Base-by-base conservation (phyloP, 352 stramenopile species). In the Globisporangium alternatum region DNA sequence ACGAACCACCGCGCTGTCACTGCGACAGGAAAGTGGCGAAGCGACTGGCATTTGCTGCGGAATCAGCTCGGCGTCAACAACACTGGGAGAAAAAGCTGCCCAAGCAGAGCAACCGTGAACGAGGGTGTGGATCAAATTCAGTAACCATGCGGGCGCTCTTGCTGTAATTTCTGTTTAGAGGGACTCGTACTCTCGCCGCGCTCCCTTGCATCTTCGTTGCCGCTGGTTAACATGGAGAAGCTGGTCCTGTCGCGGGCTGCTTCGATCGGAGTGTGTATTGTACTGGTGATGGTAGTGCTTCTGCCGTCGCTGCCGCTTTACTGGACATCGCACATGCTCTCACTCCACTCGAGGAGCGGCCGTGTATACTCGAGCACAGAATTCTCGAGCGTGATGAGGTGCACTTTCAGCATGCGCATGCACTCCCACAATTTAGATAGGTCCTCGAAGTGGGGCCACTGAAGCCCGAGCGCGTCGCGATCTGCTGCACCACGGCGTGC, bases 391-490 rank as follows among this genome's bases (percentile, higher is more conserved):
- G 81, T 77, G 8, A 85, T 78, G 51, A 95, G 73, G 65, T 95
- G 86, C 58, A 95, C 83, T 44, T 93, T 74, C 62, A 95, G 70
- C 45, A 73, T 58, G 66, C 83, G 84, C 83, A 95, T 95, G 82
- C 73, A 81, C 56, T 89, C 79, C 65, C 83, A 93, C 58, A 96
- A 77, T 56, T 81, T 85, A 57, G 88, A 90, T 49, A 96, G 72
- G 66, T 96, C 95, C 75, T 96, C 87, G 45, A 89, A 86, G 75
- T 96, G 45, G 86, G 83, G 35, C 87, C 87, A 56, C 83, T 93
- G 65, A 80, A 77, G 44, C 87, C 87, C 37, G 71, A 78, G 28
- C 85, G 74, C 8, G 81, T 92, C 41, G 80, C 79, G 67, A 96
- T 96, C 60, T 90, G 71, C 47, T 82, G 77, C 53, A 83, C 88